Conservation (phyloP, 495 filamentous ascomycete species). For the Niebla homalea region DNA sequence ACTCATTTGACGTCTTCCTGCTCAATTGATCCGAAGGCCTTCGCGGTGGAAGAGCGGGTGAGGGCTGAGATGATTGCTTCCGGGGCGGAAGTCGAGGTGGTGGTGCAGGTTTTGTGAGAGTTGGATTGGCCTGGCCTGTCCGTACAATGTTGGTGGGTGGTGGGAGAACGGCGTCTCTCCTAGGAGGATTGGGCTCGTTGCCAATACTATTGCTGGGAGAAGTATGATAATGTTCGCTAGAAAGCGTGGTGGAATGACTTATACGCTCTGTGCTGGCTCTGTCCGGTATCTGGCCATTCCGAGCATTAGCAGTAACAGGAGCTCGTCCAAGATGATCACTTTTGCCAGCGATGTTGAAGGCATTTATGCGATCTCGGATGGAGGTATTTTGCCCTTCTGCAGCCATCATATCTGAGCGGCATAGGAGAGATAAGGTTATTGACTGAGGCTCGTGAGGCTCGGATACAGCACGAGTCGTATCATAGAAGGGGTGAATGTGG, state of each 20-base stretch:
- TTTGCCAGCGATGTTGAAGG: slow-evolving; percentile 37
- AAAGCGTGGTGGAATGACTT: slow-evolving; percentile 34
- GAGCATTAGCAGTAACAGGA: slow-evolving; percentile 23
- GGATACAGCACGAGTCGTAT: neutral
- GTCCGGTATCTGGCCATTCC: slow-evolving; percentile 16
- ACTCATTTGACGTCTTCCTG: slow-evolving; percentile 23
- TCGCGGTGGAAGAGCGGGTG: slow-evolving; percentile 30
- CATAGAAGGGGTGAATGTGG: neutral
- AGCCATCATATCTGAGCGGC: slow-evolving; percentile 17
- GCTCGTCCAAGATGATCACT: slow-evolving; percentile 31
- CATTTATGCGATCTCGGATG: slow-evolving; percentile 46
- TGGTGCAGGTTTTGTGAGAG: slow-evolving; percentile 27
- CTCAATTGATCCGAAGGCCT: slow-evolving; percentile 29
- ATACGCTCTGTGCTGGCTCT: slow-evolving; percentile 22
- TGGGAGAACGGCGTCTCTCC: slow-evolving; percentile 20
- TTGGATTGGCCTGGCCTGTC: slow-evolving; percentile 16
- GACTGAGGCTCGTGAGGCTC: neutral
- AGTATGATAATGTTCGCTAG: slow-evolving; percentile 28
- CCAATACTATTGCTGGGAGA: slow-evolving; percentile 23
- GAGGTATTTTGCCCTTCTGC: slow-evolving; percentile 33
- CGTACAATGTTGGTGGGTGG: slow-evolving; percentile 19
- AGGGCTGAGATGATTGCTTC: slow-evolving; percentile 27
- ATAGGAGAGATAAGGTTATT: neutral
- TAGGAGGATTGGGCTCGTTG: slow-evolving; percentile 30
- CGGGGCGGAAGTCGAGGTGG: slow-evolving; percentile 34